Evolutionary conservation across 768 basidiomycete species (phyloP).

Genomic region (Daedalea quercina): DNA sequence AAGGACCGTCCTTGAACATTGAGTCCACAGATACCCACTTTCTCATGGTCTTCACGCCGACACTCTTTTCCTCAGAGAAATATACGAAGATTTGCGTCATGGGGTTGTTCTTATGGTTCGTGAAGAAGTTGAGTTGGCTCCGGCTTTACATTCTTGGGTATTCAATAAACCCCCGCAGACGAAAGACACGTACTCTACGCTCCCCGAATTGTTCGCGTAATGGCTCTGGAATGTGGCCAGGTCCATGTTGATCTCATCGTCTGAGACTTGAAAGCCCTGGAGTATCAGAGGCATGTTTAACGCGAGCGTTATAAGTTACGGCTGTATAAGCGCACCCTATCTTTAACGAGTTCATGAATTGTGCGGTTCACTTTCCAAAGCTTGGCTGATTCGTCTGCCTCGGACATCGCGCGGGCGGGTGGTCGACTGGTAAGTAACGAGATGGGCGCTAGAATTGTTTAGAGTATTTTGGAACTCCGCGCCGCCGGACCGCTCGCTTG

Average conservation of each 20-base stretch:
- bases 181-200: conserved; percentile 58
- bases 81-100: conserved; percentile 86
- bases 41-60: conserved; percentile 96
- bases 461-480: conserved; percentile 50
- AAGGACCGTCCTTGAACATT: background rate
- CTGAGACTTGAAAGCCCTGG: conserved; percentile 90
- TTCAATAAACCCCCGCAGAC: background rate
- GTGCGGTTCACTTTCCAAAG: conserved; percentile 97
- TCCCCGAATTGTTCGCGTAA: conserved; percentile 68
- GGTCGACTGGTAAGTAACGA: conserved; percentile 1
- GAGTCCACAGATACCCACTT: conserved; percentile 53
- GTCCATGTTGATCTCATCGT: conserved; percentile 90
- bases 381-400: conserved; percentile 74
- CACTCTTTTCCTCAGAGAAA: conserved; percentile 93
- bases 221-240: conserved; percentile 67
- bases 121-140: conserved; percentile 85
- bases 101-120: conserved; percentile 59
- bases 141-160: conserved; percentile 50
- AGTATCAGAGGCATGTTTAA: background rate
- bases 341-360: conserved; percentile 92
- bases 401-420: conserved; percentile 50
- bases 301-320: conserved; percentile 7
- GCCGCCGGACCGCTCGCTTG: background rate
- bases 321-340: conserved; percentile 67
- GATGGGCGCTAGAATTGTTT: conserved; percentile 5